Conservation (phyloP, 1,139 yeast species). For the Blastobotrys persicus region DNA sequence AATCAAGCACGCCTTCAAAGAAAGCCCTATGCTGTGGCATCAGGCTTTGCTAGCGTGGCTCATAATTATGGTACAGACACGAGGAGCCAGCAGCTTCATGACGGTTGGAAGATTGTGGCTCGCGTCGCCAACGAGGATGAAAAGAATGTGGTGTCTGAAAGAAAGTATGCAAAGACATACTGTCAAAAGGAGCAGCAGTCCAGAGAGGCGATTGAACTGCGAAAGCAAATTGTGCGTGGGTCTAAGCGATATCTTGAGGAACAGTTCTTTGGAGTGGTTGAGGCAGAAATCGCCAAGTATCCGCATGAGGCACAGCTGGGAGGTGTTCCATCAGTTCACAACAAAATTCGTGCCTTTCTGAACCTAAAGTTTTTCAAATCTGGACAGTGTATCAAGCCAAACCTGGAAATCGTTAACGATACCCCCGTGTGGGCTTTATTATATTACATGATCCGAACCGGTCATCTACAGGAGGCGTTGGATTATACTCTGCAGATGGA, state of each 20-base stretch:
- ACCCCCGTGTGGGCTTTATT: conserved; percentile 90
- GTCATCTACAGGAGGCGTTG: conserved; percentile 74
- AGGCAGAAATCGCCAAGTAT: conserved; percentile 63
- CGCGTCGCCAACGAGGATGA: conserved; percentile 32
- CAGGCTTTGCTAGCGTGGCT: conserved; percentile 51
- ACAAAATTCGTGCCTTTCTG: conserved; percentile 67
- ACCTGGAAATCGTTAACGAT: conserved; percentile 67
- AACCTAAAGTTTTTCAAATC: conserved; percentile 42
- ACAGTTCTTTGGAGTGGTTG: conserved; percentile 75
- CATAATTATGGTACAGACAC: conserved; percentile 32
- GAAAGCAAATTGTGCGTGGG: conserved; percentile 52
- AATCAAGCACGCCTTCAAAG: conserved; percentile 64
- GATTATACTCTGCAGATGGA: conserved; percentile 54
- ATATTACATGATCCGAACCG: conserved; percentile 81
- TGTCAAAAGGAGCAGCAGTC: conserved; percentile 31
- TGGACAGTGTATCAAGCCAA: conserved; percentile 50
- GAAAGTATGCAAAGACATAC: conserved; percentile 45
- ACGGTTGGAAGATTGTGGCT: conserved; percentile 38
- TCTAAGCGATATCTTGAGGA: conserved; percentile 64
- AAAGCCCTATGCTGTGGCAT: conserved; percentile 49
- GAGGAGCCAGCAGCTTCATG: conserved; percentile 40
- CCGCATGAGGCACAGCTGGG: conserved; percentile 53
- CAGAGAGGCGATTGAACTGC: conserved; percentile 40
- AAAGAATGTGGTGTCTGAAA: conserved; percentile 41
- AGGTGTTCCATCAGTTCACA: conserved; percentile 67